A percentile compares a stretch with the other conserved stretches of the same genome.
Conservation (phyloP, 306 rosid genomes). For the Cicer chorassanicum region DNA sequence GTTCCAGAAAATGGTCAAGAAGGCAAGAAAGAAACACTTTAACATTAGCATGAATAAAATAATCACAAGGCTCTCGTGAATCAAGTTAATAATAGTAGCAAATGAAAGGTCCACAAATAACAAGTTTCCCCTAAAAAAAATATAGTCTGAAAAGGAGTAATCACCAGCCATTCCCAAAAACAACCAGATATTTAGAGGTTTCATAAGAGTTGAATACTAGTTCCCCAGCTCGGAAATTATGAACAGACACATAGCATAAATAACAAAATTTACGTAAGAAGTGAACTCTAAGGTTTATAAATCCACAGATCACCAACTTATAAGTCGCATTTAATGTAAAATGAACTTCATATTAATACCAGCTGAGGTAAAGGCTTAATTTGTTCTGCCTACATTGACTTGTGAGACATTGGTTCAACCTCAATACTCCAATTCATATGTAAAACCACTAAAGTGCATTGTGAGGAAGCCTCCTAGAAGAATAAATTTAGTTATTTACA, state of each 20-base stretch:
- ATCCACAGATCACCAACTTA: constrained; percentile 16
- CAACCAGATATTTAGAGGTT: not conserved
- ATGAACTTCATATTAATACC: constrained; percentile 4
- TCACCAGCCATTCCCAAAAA: constrained; percentile 27
- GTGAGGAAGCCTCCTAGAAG: constrained; percentile 21
- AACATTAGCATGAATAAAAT: constrained; percentile 41
- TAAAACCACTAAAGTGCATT: constrained; percentile 23
- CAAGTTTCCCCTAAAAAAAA: not conserved
- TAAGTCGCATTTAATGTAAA: not conserved
- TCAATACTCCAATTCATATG: constrained; percentile 1
- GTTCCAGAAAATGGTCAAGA: constrained; percentile 50
- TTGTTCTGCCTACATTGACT: constrained; percentile 6
- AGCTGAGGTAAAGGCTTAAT: constrained; percentile 26
- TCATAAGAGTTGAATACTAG: constrained; percentile 14
- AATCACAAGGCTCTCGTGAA: constrained; percentile 9
- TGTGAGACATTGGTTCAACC: constrained; percentile 14
- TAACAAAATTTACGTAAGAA: constrained; percentile 6
- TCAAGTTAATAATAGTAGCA: constrained; percentile 27
- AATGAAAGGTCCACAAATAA: constrained; percentile 9
- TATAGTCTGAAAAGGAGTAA: not conserved
- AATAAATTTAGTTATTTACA: constrained; percentile 9
- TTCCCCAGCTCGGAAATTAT: constrained; percentile 22
- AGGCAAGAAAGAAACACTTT: constrained; percentile 38
- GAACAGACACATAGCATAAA: not conserved
- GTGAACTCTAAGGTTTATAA: constrained; percentile 27